Evolutionary conservation across 2,329 filamentous ascomycete species (phyloP), one percentile per base, ranked within the genome.

Genomic region (Xylaria sp.): DNA sequence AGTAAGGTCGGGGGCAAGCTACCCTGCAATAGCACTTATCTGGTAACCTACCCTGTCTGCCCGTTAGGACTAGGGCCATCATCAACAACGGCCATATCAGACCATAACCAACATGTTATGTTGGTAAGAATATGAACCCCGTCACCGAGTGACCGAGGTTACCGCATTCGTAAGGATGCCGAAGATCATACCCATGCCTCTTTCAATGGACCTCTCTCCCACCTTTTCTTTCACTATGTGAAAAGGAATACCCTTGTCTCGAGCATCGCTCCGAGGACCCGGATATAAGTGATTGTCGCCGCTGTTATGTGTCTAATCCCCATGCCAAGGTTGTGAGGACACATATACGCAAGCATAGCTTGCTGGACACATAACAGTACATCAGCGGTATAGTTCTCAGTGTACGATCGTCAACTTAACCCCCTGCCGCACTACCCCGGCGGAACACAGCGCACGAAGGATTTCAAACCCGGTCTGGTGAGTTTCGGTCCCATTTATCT

Each of bases 101-200:
- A 28, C 64, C 51, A 55, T n/a, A 52, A 62, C 34, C 20, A 34
- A 18, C 56, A 15, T 44, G 48, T 54, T 55, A 18, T 48, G 64
- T 55, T 62, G 44, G 64, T 56, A 52, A 66, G 63, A 65, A 50
- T 51, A 23, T 37, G n/a, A 18, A 57, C 64, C 58, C 58, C 39
- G 48, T 68, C 60, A 58, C 59, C 58, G 59, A 52, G 23, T 67
- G 32, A 67, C 65, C 59, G 66, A 66, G 52, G 52, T 61, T 69
- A 20, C 57, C 52, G 54, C 37, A 63, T 66, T 44, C 9, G 64
- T 62, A 57, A 32, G 18, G 59, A 15, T 63, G 58, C 51, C 32
- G 66, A 57, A 50, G 44, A 52, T 52, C 8, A 15, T 23, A 51
- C 63, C 60, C 63, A 41, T 64, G 48, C 25, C 51, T 56, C 50